A percentile compares a stretch with the other conserved stretches of the same genome.
Conservation (phyloP, 169 alveolate species). For the Blepharisma undulans region DNA sequence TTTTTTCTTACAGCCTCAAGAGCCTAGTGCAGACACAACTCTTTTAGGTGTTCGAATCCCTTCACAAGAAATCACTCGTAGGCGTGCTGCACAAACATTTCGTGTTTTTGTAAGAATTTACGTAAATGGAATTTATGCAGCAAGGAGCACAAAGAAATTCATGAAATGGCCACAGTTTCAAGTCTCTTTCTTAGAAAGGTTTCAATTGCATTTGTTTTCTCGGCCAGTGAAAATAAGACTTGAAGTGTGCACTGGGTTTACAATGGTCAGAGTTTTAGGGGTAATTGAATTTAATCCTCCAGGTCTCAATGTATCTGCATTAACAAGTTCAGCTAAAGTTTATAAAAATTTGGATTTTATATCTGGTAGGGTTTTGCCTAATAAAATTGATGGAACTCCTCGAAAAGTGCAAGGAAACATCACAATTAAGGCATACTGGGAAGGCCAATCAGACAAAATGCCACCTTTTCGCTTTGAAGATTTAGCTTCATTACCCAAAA, state of each 20-base stretch:
- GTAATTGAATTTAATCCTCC: conserved; percentile 6
- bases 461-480: conserved; percentile 35
- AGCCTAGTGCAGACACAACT: conserved; percentile 8
- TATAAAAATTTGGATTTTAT: conserved; percentile 13
- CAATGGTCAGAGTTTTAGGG: neutral
- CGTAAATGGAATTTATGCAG: conserved; percentile 16
- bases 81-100: neutral
- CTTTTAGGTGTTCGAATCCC: neutral
- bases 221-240: conserved; percentile 6
- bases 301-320: conserved; percentile 4
- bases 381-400: neutral
- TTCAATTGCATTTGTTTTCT: conserved; percentile 27
- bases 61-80: conserved; percentile 1
- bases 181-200: neutral
- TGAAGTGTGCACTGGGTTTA: conserved; percentile 32
- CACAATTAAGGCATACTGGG: conserved; percentile 35
- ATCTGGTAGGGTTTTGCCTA: neutral
- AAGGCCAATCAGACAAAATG: conserved; percentile 9
- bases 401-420: conserved; percentile 7
- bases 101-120: conserved; percentile 5
- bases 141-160: conserved; percentile 3
- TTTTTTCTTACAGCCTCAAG: conserved; percentile 20
- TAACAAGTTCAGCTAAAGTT: conserved; percentile 6
- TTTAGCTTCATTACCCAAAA: neutral
- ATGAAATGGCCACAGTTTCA: conserved; percentile 31